Evolutionary conservation across 768 basidiomycete species (phyloP).

Genomic region (Fomitopsis pulvina): DNA sequence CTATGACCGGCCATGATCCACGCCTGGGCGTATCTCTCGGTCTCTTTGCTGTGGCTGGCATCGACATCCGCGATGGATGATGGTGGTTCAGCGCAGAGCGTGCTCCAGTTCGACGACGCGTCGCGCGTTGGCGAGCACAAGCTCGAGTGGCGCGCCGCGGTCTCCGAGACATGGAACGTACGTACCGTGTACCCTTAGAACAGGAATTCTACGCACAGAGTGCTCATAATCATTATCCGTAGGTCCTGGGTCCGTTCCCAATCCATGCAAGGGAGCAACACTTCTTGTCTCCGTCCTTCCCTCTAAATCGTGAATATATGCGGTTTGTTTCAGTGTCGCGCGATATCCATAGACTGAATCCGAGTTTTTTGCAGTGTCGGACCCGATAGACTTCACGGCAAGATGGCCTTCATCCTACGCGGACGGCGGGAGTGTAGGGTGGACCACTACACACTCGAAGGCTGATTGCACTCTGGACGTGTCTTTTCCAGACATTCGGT

Average conservation of each 20-base stretch:
- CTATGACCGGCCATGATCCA: no score
- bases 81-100: no score
- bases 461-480: constrained; percentile 46
- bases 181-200: neutral
- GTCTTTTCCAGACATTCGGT: constrained; percentile 62
- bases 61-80: no score
- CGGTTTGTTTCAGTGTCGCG: neutral
- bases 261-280: constrained; percentile 82
- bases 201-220: neutral
- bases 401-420: constrained; percentile 66
- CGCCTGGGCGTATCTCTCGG: no score
- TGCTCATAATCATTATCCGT: neutral
- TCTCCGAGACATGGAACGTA: constrained; percentile 15
- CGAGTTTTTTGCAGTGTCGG: constrained; percentile 33
- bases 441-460: constrained; percentile 40
- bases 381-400: constrained; percentile 40
- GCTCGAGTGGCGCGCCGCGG: constrained; percentile 5
- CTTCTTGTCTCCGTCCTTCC: constrained; percentile 71
- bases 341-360: constrained; percentile 4
- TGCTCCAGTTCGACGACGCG: no score
- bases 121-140: no score
- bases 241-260: constrained; percentile 83
- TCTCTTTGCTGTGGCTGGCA: no score
- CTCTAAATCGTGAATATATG: constrained; percentile 47
- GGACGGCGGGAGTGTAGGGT: constrained; percentile 52